A percentile compares a stretch with the other conserved stretches of the same genome.
phyloP scores from a whole-genome alignment of 108 stramenopile species.

The Discostella pseudostelligera region DNA sequence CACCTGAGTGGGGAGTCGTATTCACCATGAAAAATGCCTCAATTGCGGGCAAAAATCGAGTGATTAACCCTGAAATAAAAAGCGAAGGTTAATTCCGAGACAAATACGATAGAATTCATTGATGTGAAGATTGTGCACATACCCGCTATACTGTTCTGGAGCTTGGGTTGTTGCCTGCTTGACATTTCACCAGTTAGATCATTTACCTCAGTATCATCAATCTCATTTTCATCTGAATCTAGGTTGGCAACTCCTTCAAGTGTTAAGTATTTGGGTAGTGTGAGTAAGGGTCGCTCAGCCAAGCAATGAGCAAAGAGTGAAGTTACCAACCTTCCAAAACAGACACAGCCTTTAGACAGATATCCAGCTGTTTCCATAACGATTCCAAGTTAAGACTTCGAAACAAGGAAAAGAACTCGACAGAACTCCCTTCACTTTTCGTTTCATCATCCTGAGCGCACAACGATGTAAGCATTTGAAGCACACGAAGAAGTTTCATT shows the following conservation, averaged over 20 bases:
- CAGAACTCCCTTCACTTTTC: constrained; percentile 45
- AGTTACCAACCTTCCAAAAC: constrained; percentile 24
- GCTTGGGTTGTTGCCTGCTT: constrained; percentile 47
- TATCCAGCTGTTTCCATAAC: constrained; percentile 78
- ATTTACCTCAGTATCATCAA: constrained; percentile 35
- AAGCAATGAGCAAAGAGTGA: not conserved
- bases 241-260: constrained; percentile 83
- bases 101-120: not conserved
- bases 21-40: constrained; percentile 96
- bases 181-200: constrained; percentile 37
- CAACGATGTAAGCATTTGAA: constrained; percentile 81
- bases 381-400: constrained; percentile 67
- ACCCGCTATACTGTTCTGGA: constrained; percentile 84
- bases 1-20: constrained; percentile 47
- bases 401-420: constrained; percentile 65
- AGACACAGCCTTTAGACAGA: constrained; percentile 76
- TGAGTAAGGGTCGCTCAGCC: not conserved
- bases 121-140: not conserved
- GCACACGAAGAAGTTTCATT: constrained; percentile 85
- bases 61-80: constrained; percentile 35
- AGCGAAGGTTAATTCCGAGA: not conserved
- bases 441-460: constrained; percentile 55
- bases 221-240: constrained; percentile 52
- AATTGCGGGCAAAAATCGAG: constrained; percentile 91
- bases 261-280: not conserved